Conservation (phyloP, 2,329 filamentous ascomycete genomes). For the Penicillium palitans region DNA sequence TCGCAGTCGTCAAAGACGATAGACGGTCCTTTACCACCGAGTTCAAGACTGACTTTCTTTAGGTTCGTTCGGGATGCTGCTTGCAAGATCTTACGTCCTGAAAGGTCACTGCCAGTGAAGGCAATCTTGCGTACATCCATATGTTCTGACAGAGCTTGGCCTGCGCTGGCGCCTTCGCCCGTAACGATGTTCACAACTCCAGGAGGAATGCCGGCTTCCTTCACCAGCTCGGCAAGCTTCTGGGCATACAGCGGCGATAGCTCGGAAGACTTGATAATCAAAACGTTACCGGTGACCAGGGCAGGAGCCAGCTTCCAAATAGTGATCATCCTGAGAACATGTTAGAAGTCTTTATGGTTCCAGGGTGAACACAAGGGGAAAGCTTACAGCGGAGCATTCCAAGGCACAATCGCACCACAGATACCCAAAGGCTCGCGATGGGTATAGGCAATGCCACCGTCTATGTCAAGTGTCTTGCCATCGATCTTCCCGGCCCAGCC, state of each 20-base stretch:
- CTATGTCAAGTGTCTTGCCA: constrained; percentile 27
- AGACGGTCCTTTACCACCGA: constrained; percentile 37
- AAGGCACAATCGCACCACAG: constrained; percentile 33
- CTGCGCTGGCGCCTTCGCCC: constrained; percentile 62
- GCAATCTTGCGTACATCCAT: constrained; percentile 35
- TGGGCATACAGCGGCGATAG: constrained; percentile 55
- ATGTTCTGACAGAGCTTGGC: constrained; percentile 32
- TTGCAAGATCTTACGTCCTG: constrained; percentile 33
- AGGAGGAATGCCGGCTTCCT: constrained; percentile 55
- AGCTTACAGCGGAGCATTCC: constrained; percentile 33
- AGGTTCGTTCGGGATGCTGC: constrained; percentile 34
- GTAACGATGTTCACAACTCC: constrained; percentile 60
- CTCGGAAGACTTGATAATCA: constrained; percentile 69
- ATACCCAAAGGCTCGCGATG: constrained; percentile 32
- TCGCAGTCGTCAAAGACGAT: constrained; percentile 40
- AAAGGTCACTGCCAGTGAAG: constrained; percentile 36
- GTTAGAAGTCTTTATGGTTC: background rate
- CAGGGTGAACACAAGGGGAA: too few species aligned
- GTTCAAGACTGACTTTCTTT: constrained; percentile 38
- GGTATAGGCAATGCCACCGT: constrained; percentile 27
- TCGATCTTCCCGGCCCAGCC: constrained; percentile 35
- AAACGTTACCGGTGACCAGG: constrained; percentile 65
- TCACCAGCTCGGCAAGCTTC: constrained; percentile 49
- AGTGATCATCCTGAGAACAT: constrained; percentile 27
- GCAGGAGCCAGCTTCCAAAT: constrained; percentile 61